A percentile compares a stretch with the other conserved stretches of the same genome.
phyloP scores from a whole-genome alignment of 2,329 filamentous ascomycete species.

The Fusarium pseudocircinatum region DNA sequence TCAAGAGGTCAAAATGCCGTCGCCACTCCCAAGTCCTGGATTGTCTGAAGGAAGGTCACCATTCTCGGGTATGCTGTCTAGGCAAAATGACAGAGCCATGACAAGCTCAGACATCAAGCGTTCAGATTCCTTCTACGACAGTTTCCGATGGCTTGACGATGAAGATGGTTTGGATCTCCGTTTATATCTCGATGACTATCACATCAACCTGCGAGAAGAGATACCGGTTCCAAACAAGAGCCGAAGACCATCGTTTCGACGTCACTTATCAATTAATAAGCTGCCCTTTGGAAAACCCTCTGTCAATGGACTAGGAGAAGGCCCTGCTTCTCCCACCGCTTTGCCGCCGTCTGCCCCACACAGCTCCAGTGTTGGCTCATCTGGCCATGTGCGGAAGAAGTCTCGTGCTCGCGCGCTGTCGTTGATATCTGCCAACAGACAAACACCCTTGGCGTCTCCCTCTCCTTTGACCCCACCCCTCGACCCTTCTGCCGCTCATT shows the following conservation, averaged over 20 bases:
- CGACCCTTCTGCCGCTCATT: slow-evolving; percentile 81
- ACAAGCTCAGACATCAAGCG: slow-evolving; percentile 42
- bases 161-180: slow-evolving; percentile 75
- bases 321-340: slow-evolving; percentile 42
- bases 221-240: slow-evolving; percentile 55
- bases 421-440: slow-evolving; percentile 60
- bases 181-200: slow-evolving; percentile 76
- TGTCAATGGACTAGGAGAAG: slow-evolving; percentile 57
- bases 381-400: slow-evolving; percentile 57
- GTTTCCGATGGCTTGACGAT: slow-evolving; percentile 78
- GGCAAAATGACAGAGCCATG: slow-evolving; percentile 28
- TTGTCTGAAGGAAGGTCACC: slow-evolving; percentile 34
- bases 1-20: slow-evolving; percentile 36
- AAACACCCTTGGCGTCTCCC: slow-evolving; percentile 41
- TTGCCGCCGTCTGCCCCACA: slow-evolving; percentile 35
- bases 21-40: slow-evolving; percentile 35
- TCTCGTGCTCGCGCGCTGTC: slow-evolving; percentile 66
- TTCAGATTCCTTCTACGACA: slow-evolving; percentile 69
- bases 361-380: slow-evolving; percentile 33
- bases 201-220: slow-evolving; percentile 67
- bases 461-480: slow-evolving; percentile 51
- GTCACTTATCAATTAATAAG: slow-evolving; percentile 77
- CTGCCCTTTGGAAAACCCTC: slow-evolving; percentile 69
- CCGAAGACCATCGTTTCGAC: slow-evolving; percentile 70
- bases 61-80: slow-evolving; percentile 41